These are phyloP conservation scores for Apiospora rasikravindrae DNA, from an alignment of 2,329 filamentous ascomycete genomes.

Conservation along the genomic window DNA sequence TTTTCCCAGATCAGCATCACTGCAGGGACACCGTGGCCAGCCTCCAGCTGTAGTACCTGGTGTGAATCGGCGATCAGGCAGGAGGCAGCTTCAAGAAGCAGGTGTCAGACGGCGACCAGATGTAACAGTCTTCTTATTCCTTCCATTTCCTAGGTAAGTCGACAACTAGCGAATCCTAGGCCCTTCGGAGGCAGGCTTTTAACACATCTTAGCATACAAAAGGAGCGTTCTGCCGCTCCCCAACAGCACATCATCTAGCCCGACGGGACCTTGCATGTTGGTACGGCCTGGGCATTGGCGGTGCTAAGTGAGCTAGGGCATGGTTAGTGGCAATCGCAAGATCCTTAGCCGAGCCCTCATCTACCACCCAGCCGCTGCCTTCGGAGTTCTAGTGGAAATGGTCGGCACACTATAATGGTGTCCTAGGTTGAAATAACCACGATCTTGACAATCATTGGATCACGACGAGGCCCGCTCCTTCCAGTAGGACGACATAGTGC, in stretches of 20 bases:
- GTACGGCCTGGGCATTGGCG: not conserved
- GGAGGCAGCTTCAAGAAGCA: not conserved
- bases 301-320: constrained; percentile 5
- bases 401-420: constrained; percentile 5
- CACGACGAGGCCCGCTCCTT: not conserved
- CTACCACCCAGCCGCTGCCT: constrained; percentile 4
- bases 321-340: constrained; percentile 8
- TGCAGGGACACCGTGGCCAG: not conserved
- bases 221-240: constrained; percentile 2
- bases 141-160: not conserved
- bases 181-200: not conserved
- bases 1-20: not conserved
- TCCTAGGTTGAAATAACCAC: constrained; percentile 8
- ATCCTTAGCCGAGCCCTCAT: constrained; percentile 7
- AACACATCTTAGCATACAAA: not conserved
- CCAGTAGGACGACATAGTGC: constrained; percentile 8
- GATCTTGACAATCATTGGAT: constrained; percentile 14
- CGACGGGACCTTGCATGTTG: constrained; percentile 21
- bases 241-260: constrained; percentile 18
- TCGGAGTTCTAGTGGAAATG: constrained; percentile 2
- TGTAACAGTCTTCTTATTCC: not conserved
- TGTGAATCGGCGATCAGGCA: constrained; percentile 2
- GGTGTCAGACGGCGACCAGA: not conserved
- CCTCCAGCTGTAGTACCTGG: not conserved
- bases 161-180: not conserved